Evolutionary conservation across 2,329 filamentous ascomycete species (phyloP), one percentile per base, ranked within the genome.

Genomic region (Coniella vitis): DNA sequence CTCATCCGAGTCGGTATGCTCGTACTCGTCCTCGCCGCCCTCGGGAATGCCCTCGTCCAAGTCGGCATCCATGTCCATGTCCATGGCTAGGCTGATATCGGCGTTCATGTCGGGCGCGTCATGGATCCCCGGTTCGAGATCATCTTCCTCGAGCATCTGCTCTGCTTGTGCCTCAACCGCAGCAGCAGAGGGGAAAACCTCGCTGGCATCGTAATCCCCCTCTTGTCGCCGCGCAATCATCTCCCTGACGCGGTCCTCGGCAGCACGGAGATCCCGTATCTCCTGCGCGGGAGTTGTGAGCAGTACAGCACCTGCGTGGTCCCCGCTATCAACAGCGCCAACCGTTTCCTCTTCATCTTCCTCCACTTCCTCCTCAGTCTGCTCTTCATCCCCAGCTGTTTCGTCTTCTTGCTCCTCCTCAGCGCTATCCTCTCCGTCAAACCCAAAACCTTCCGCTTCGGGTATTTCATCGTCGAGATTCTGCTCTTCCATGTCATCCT

Each of bases 381-480:
- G 67, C 13, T 60, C 58, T 37, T 63, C 60, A 2, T 29, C 25
- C 25, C 10, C 25, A 10, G 5, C 25, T 29, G 5, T 10, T 5
- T 29, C 25, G 5, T 10, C 10, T 10, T 29, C 25, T 0, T 70
- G 66, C 4, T 60, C 59, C 7, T 69, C 68, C 1, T 69, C 66
- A 1, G 68, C 69, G 2, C 66, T 67, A 3, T 74, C 66, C 4
- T 67, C 68, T 42, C 64, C 67, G 31, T 70, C 72, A 45, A 79
- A 69, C 4, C 71, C 72, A 63, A 77, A 77, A 19, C 73, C 74
- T 7, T 80, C 79, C 3, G 75, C 84, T 59, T 87, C 83, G 1
- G 85, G 85, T 16, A 88, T 83, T 44, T 87, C 84, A 52, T 86
- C 84, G 56, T 90, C 86, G 47, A 88, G 65, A 65, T 89, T 84